Conservation (phyloP, 495 filamentous ascomycete species). For the Margaritispora aquatica region DNA sequence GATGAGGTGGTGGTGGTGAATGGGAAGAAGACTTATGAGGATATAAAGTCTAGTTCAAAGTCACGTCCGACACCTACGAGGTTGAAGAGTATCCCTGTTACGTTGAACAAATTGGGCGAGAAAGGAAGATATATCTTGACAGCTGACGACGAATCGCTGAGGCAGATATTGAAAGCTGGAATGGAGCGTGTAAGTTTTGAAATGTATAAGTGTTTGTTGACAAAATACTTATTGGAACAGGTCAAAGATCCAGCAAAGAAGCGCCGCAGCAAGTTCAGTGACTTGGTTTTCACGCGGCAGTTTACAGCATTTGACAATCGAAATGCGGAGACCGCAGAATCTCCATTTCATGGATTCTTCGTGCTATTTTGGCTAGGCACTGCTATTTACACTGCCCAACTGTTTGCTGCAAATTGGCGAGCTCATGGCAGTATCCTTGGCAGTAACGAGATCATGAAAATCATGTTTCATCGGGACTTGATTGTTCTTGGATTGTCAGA, state of each 20-base stretch:
- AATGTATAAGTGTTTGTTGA: not conserved
- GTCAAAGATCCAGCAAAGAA: slow-evolving; percentile 21
- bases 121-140: slow-evolving; percentile 46
- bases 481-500: slow-evolving; percentile 59
- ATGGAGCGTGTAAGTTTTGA: slow-evolving; percentile 36
- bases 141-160: slow-evolving; percentile 48
- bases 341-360: slow-evolving; percentile 69
- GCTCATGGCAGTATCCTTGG: slow-evolving; percentile 56
- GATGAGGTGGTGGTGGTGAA: not conserved
- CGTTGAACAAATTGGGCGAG: slow-evolving; percentile 37
- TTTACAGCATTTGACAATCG: slow-evolving; percentile 67
- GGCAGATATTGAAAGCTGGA: slow-evolving; percentile 41
- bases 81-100: slow-evolving; percentile 36
- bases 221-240: slow-evolving; percentile 8
- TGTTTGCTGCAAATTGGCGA: slow-evolving; percentile 59
- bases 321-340: slow-evolving; percentile 47
- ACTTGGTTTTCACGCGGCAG: slow-evolving; percentile 61
- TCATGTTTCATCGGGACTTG: slow-evolving; percentile 64
- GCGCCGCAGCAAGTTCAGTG: slow-evolving; percentile 48
- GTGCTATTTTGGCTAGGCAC: slow-evolving; percentile 69
- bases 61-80: slow-evolving; percentile 9
- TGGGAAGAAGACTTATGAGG: slow-evolving; percentile 8
- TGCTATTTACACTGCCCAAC: slow-evolving; percentile 52
- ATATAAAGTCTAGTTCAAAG: slow-evolving; percentile 2
- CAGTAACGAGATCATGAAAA: slow-evolving; percentile 57